Conservation (phyloP, 768 basidiomycete species). For the Tricholoma bakamatsutake region DNA sequence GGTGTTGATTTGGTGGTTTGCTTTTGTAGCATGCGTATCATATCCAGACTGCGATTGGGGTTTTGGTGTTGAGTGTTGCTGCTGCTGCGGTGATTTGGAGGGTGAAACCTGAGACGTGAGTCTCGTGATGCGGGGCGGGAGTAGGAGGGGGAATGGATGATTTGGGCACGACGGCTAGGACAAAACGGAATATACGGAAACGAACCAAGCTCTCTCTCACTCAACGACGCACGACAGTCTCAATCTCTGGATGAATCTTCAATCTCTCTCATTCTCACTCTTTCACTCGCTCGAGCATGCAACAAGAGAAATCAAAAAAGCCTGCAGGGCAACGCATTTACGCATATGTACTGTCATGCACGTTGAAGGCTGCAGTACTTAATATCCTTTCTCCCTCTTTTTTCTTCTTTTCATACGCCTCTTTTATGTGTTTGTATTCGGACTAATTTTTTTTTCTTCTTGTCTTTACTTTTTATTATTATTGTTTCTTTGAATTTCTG, state of each 20-base stretch:
- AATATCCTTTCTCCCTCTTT: too few species aligned
- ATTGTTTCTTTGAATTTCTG: too few species aligned
- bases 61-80: constrained; percentile 59
- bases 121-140: background rate
- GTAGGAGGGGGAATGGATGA: background rate
- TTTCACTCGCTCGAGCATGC: too few species aligned
- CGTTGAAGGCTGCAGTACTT: too few species aligned
- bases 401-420: too few species aligned
- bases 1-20: background rate
- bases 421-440: too few species aligned
- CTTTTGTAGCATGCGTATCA: constrained; percentile 25
- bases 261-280: too few species aligned
- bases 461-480: too few species aligned
- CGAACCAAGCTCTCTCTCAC: too few species aligned
- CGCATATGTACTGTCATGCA: background rate
- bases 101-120: constrained; percentile 39
- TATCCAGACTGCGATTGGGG: constrained; percentile 55
- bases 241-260: too few species aligned
- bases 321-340: background rate
- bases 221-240: too few species aligned
- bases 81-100: constrained; percentile 73
- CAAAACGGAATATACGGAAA: background rate
- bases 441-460: too few species aligned
- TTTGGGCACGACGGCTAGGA: background rate
- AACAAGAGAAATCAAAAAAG: background rate